These are phyloP conservation scores for Eutypella sp. DNA, from an alignment of 2,329 filamentous ascomycete genomes.

Conservation along the genomic window DNA sequence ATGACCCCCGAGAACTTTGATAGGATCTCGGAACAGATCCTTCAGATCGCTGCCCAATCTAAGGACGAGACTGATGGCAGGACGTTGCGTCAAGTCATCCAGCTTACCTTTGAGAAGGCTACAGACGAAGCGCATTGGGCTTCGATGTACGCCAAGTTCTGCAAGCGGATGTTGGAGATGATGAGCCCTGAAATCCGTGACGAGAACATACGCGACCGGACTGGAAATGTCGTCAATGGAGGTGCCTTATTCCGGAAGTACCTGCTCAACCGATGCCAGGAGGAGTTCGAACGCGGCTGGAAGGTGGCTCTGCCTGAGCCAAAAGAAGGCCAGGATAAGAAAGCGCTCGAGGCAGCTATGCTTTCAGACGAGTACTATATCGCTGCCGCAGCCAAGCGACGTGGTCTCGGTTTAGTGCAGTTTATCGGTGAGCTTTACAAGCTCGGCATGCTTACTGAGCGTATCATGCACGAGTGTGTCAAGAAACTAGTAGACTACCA, in stretches of 20 bases:
- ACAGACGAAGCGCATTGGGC: constrained; percentile 98
- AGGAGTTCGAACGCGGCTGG: constrained; percentile 98
- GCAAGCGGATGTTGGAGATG: constrained; percentile 90
- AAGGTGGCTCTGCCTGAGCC: constrained; percentile 79
- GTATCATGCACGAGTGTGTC: constrained; percentile 99
- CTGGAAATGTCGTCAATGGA: constrained; percentile 80
- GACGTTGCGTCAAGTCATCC: constrained; percentile 94
- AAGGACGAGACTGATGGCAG: constrained; percentile 93
- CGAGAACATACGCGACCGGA: constrained; percentile 89
- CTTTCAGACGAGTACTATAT: constrained; percentile 95
- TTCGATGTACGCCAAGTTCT: constrained; percentile 98
- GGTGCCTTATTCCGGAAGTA: constrained; percentile 98
- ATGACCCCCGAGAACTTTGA: constrained; percentile 98
- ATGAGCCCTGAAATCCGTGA: constrained; percentile 96
- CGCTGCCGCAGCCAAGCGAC: constrained; percentile 89
- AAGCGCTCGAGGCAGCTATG: constrained; percentile 68
- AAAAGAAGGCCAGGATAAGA: constrained; percentile 58
- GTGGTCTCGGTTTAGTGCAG: constrained; percentile 94
- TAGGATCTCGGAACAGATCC: constrained; percentile 79
- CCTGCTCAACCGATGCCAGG: constrained; percentile 94
- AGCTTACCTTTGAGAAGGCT: constrained; percentile 98
- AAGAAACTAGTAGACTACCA: constrained; percentile 95
- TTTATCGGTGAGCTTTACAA: constrained; percentile 99
- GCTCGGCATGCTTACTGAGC: constrained; percentile 94
- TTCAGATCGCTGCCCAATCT: constrained; percentile 87